phyloP scores from a whole-genome alignment of 2,329 filamentous ascomycete genomes.

The Aspergillus tanneri region DNA sequence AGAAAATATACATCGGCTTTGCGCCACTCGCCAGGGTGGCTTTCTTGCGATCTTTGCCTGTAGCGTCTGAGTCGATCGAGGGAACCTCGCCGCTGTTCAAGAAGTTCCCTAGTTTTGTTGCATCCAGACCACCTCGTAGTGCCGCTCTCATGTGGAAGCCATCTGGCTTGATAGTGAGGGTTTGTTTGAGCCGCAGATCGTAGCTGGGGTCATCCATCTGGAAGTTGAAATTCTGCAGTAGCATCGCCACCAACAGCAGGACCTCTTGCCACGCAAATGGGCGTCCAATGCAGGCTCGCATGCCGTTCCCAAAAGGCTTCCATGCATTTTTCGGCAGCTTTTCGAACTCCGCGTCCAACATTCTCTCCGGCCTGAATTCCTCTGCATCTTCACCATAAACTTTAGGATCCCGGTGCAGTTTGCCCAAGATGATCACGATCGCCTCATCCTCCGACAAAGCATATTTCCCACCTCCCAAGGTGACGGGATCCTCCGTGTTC shows the following conservation, averaged over 20 bases:
- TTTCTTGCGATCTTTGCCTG: constrained; percentile 22
- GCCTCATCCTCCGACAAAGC: constrained; percentile 54
- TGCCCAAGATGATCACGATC: constrained; percentile 52
- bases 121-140: constrained; percentile 52
- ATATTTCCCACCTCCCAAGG: constrained; percentile 63
- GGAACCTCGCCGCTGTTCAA: constrained; percentile 26
- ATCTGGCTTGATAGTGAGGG: constrained; percentile 47
- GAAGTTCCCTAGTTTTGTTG: constrained; percentile 42
- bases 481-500: constrained; percentile 43
- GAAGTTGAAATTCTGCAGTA: constrained; percentile 72
- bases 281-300: constrained; percentile 68
- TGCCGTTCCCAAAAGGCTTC: constrained; percentile 75
- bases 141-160: constrained; percentile 62
- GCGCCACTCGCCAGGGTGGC: constrained; percentile 18
- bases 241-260: constrained; percentile 59
- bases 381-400: constrained; percentile 66
- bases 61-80: constrained; percentile 9
- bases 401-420: constrained; percentile 60
- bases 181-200: constrained; percentile 39
- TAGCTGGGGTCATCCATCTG: constrained; percentile 57
- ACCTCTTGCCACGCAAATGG: constrained; percentile 75
- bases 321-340: constrained; percentile 62
- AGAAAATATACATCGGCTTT: constrained; percentile 64
- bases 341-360: constrained; percentile 68
- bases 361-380: constrained; percentile 68